Conservation (phyloP, 2,329 filamentous ascomycete genomes). For the Fusarium dlaminii region DNA sequence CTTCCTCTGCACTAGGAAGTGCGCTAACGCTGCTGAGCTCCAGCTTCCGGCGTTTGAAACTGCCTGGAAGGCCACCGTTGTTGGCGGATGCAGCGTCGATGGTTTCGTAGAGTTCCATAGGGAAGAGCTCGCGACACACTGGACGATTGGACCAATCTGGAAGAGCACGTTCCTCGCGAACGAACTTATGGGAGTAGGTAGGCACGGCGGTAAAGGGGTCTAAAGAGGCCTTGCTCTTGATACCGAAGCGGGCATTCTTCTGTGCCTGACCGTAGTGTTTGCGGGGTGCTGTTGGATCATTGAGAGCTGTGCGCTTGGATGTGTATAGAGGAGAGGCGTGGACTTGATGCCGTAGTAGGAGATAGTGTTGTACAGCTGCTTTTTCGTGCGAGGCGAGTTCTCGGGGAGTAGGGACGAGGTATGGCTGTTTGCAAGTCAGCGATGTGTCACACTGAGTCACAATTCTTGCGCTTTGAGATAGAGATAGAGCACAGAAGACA, state of each 20-base stretch:
- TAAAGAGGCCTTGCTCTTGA: constrained; percentile 63
- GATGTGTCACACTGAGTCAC: not conserved
- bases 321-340: constrained; percentile 67
- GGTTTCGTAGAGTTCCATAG: constrained; percentile 63
- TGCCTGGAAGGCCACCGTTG: constrained; percentile 42
- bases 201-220: constrained; percentile 68
- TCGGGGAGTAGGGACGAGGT: constrained; percentile 58
- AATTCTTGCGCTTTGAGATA: not conserved
- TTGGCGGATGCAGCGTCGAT: constrained; percentile 56
- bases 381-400: constrained; percentile 56
- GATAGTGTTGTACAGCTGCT: constrained; percentile 59
- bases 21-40: constrained; percentile 59
- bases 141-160: constrained; percentile 63
- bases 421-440: constrained; percentile 52
- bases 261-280: constrained; percentile 66
- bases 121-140: constrained; percentile 64
- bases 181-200: constrained; percentile 66
- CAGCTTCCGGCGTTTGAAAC: constrained; percentile 55
- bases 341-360: constrained; percentile 66
- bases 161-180: constrained; percentile 60
- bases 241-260: constrained; percentile 64
- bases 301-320: constrained; percentile 56
- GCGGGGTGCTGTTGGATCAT: constrained; percentile 52
- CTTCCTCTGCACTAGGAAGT: constrained; percentile 61
- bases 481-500: not conserved